A percentile compares a stretch with the other conserved stretches of the same genome.
These are phyloP conservation scores for Paradendryphiella salina DNA, from an alignment of 2,329 filamentous ascomycete genomes.

Conservation along the genomic window DNA sequence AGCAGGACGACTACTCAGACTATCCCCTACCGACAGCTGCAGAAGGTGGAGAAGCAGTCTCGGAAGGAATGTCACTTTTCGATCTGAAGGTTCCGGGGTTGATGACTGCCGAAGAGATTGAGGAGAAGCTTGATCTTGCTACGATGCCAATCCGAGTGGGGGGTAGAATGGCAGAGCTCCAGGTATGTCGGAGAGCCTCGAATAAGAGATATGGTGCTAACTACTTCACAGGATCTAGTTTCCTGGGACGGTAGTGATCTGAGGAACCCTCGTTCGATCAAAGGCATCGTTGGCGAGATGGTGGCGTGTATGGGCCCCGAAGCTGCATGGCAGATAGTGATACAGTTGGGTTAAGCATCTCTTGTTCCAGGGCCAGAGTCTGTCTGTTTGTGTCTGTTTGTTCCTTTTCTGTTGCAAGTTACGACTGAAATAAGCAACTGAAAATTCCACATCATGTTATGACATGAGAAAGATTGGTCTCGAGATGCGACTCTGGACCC, in stretches of 20 bases:
- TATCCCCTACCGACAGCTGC: slow-evolving; percentile 32
- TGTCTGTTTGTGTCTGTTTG: no score
- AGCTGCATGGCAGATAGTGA: slow-evolving; percentile 59
- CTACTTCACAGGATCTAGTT: slow-evolving; percentile 55
- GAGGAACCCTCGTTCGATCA: slow-evolving; percentile 57
- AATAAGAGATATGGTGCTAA: slow-evolving; percentile 23
- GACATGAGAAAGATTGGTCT: no score
- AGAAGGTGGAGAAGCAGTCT: slow-evolving; percentile 43
- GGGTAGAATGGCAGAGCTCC: slow-evolving; percentile 36
- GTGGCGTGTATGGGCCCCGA: slow-evolving; percentile 67
- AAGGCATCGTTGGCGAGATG: slow-evolving; percentile 67
- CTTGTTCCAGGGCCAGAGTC: neutral
- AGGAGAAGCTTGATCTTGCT: slow-evolving; percentile 59
- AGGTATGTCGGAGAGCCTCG: slow-evolving; percentile 29
- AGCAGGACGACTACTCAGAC: slow-evolving; percentile 24
- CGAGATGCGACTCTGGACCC: no score
- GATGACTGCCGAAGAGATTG: slow-evolving; percentile 58
- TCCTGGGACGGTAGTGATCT: slow-evolving; percentile 62
- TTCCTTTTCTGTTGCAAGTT: neutral
- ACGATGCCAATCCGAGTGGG: slow-evolving; percentile 59
- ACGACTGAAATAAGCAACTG: no score
- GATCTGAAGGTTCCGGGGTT: slow-evolving; percentile 69
- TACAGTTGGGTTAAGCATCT: slow-evolving; percentile 55
- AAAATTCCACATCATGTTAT: no score
- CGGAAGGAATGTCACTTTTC: slow-evolving; percentile 57